These are phyloP conservation scores for Tuber magnatum DNA, from an alignment of 495 filamentous ascomycete species.

Conservation along the genomic window DNA sequence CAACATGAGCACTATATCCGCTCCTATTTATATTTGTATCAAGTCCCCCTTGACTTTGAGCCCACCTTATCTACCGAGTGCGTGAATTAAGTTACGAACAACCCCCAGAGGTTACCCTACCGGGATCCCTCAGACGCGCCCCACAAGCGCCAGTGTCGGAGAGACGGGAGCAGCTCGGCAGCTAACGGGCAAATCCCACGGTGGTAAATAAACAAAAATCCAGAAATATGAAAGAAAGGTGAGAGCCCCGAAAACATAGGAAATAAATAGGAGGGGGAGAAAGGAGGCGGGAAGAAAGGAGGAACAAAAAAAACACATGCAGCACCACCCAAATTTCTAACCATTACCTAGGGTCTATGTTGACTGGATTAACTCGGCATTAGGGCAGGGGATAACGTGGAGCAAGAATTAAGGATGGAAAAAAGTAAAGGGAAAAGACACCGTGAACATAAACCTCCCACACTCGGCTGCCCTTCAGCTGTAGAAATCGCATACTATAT, in stretches of 20 bases:
- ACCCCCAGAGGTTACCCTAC: background rate
- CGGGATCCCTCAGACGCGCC: background rate
- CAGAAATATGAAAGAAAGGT: background rate
- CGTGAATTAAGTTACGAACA: background rate
- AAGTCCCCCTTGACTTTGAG: background rate
- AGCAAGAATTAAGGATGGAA: background rate
- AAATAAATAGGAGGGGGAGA: background rate
- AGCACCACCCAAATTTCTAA: background rate
- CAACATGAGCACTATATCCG: background rate
- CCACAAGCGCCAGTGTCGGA: background rate
- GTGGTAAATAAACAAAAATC: background rate
- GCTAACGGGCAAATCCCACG: background rate
- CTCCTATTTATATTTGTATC: background rate
- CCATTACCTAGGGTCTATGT: background rate
- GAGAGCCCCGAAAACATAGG: background rate
- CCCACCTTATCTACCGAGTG: background rate
- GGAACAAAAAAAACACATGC: background rate
- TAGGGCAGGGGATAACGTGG: background rate
- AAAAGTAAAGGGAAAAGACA: background rate
- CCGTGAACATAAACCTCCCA: background rate
- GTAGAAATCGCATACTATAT: conserved; percentile 17
- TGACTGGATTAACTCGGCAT: background rate
- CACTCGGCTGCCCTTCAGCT: background rate
- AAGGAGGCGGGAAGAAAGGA: background rate
- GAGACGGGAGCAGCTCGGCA: background rate